Base-by-base conservation (phyloP, 768 basidiomycete species). In the Russula sp. region DNA sequence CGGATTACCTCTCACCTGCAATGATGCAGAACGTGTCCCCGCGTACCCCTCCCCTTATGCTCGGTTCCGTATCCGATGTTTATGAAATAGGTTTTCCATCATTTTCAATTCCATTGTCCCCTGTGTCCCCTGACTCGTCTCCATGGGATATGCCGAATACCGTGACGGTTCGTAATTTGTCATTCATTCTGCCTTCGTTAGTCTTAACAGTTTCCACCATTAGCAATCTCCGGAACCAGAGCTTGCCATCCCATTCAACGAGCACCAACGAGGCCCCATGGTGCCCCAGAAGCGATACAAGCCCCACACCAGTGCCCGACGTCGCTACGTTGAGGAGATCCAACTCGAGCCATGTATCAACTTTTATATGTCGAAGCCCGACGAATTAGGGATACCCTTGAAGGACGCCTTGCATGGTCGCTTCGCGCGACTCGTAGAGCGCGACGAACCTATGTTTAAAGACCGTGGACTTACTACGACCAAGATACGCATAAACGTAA, bases 391-490 rank as follows among this genome's bases (percentile, higher is more conserved):
- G 18, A 83, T 91, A 63, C 75, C 79, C 2, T 77, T 90, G 55
- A 74, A 76, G 11, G 89, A 92, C 68, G 88, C 86, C 11, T 71
- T 89, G 61, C 85, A 79, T 71, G 83, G 81, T 62, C 81, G 80
- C 59, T 83, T 86, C 51, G 80, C 79, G 70, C 76, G 80, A 44
- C 78, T 92, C 38, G 72, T 72, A 24, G 77, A 79, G 63, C 84
- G 84, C 32, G 88, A 89, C 46, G 83, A 86, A 64, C 77, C 77
- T 4, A 88, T 92, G 71, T 90, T 91, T 67, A 77, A 82, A 69
- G 79, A 84, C 3, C 84, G 89, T 49, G 89, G 89, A 3, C 89
- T n/a, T n/a, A n/a, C 89, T 13, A 89, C 88, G 48, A 87, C 91
- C 38, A 90, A 89, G 1, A 87, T 92, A 63, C 83, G 89, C 34